Percentiles rank a stretch among this genome's conserved stretches.
phyloP scores from a whole-genome alignment of 1,284 basidiomycete species.

The Tetrapyrgos nigripes region DNA sequence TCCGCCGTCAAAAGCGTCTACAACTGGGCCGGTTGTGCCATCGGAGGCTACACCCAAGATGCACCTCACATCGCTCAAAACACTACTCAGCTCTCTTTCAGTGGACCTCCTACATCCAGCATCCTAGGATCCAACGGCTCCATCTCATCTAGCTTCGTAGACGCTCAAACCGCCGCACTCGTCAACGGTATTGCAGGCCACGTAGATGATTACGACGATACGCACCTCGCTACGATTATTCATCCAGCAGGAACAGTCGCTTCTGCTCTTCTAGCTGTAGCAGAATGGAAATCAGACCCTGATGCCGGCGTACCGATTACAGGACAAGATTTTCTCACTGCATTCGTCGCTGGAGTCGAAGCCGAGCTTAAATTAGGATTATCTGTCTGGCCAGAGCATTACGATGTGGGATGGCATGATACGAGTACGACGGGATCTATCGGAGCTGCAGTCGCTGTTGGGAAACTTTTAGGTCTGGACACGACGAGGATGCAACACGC shows the following conservation, averaged over 20 bases:
- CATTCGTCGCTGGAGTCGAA: conserved; percentile 26
- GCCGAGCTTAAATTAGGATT: conserved; percentile 26
- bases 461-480: conserved; percentile 22
- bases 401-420: conserved; percentile 30
- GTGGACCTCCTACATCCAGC: conserved; percentile 23
- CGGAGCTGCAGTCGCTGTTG: conserved; percentile 28
- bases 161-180: conserved; percentile 25
- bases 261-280: conserved; percentile 23
- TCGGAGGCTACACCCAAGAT: conserved; percentile 20
- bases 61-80: conserved; percentile 16
- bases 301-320: conserved; percentile 7
- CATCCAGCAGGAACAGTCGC: conserved; percentile 27
- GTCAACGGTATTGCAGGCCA: conserved; percentile 28
- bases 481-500: conserved; percentile 24
- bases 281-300: conserved; percentile 23
- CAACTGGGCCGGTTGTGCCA: conserved; percentile 29
- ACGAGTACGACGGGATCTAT: conserved; percentile 28
- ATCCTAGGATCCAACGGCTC: conserved; percentile 22
- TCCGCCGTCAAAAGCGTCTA: conserved; percentile 25
- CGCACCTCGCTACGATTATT: conserved; percentile 26
- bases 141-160: conserved; percentile 1
- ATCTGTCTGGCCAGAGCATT: conserved; percentile 26
- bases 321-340: conserved; percentile 23
- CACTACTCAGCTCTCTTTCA: conserved; percentile 20
- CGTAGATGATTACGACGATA: conserved; percentile 29